phyloP scores from a whole-genome alignment of 2,329 filamentous ascomycete genomes.

The Chrysoporthe cubensis region DNA sequence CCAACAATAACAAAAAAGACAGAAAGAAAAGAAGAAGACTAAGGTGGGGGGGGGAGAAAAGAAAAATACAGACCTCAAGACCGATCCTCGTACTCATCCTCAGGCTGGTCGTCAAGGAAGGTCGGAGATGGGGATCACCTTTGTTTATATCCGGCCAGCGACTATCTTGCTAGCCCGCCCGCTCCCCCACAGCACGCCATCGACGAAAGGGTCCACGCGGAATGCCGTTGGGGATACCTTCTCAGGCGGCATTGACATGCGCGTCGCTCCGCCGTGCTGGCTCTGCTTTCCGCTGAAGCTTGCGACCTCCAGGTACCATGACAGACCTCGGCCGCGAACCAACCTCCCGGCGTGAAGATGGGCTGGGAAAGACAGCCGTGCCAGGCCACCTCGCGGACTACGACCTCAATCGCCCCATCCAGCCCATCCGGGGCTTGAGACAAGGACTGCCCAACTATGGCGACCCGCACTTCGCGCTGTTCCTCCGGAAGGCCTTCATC shows the following conservation, averaged over 20 bases:
- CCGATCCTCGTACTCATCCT: too few relatives aligned
- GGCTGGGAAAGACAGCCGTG: not conserved
- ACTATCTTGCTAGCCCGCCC: not conserved
- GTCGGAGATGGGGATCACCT: not conserved
- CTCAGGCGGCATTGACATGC: too few relatives aligned
- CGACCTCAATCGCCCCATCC: conserved; percentile 58
- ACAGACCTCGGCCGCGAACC: not conserved
- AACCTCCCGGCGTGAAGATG: not conserved
- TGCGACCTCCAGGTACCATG: not conserved
- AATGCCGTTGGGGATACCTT: too few relatives aligned
- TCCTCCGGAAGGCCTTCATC: conserved; percentile 77
- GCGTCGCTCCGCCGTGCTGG: too few relatives aligned
- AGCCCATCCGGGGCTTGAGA: conserved; percentile 57
- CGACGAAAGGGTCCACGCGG: not conserved
- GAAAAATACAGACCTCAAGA: too few relatives aligned
- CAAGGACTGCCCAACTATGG: conserved; percentile 71
- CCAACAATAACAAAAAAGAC: too few relatives aligned
- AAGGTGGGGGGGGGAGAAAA: too few relatives aligned
- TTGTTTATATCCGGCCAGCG: not conserved
- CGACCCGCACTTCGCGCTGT: conserved; percentile 75
- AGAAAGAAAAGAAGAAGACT: too few relatives aligned
- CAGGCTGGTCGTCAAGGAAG: too few relatives aligned
- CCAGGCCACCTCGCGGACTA: conserved; percentile 62
- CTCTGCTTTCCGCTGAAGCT: too few relatives aligned
- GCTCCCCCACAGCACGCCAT: conserved; percentile 5